Conservation (phyloP, 2,329 filamentous ascomycete species). For the Sarocladium brachiariae region DNA sequence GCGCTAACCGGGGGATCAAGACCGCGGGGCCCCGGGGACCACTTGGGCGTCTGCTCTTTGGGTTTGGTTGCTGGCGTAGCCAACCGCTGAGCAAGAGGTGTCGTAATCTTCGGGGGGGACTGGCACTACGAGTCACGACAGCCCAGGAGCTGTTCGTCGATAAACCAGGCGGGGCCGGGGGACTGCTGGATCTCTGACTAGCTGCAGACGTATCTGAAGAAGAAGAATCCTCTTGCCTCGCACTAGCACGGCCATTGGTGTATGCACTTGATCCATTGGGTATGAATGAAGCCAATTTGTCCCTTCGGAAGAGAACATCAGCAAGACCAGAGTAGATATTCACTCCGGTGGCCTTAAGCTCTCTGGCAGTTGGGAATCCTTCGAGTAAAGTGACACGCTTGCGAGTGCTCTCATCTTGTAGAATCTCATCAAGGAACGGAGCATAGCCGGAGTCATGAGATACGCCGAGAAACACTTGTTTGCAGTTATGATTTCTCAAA, state of each 20-base stretch:
- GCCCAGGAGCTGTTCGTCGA: conserved; percentile 29
- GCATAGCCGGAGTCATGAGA: conserved; percentile 57
- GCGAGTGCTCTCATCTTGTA: conserved; percentile 35
- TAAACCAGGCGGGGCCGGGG: conserved; percentile 11
- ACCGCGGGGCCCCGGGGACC: conserved; percentile 49
- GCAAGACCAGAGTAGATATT: conserved; percentile 37
- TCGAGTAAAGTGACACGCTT: conserved; percentile 47
- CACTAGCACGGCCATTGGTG: neutral
- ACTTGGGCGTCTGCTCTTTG: conserved; percentile 24
- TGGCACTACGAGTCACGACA: conserved; percentile 32
- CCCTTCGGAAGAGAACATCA: conserved; percentile 43
- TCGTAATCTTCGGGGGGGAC: conserved; percentile 27
- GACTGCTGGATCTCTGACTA: conserved; percentile 4
- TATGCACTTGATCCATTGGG: neutral
- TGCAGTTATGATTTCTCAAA: conserved; percentile 54
- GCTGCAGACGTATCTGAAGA: conserved; percentile 15
- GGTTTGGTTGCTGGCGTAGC: conserved; percentile 23
- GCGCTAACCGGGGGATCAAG: conserved; percentile 45
- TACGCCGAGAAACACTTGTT: conserved; percentile 53
- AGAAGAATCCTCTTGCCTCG: neutral
- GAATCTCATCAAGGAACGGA: conserved; percentile 49
- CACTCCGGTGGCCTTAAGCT: conserved; percentile 40
- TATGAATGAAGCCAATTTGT: conserved; percentile 34
- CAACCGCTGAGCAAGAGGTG: conserved; percentile 35
- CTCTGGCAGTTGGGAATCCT: conserved; percentile 42